Evolutionary conservation across 495 filamentous ascomycete genomes (phyloP).

Genomic region (Penicillium longicatenatum): DNA sequence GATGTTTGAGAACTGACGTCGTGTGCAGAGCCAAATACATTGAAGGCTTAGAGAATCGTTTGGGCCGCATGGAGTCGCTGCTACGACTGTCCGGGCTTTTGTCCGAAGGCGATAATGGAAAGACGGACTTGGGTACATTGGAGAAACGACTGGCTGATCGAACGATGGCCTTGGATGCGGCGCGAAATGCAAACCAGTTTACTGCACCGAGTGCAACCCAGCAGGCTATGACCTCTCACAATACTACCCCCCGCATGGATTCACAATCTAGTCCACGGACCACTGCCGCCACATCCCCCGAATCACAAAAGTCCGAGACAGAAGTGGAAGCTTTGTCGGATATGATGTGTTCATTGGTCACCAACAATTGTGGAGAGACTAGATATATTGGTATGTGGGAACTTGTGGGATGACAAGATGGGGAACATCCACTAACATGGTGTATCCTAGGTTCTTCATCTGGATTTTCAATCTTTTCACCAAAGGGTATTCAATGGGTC

Average conservation of each 20-base stretch:
- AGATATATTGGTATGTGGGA: conserved; percentile 81
- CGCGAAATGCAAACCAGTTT: conserved; percentile 36
- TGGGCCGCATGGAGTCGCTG: conserved; percentile 91
- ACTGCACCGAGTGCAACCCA: conserved; percentile 27
- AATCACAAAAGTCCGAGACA: conserved; percentile 58
- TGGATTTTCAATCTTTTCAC: conserved; percentile 97
- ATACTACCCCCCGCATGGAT: conserved; percentile 51
- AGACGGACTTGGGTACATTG: conserved; percentile 84
- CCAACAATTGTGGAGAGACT: conserved; percentile 93
- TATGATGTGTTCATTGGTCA: conserved; percentile 99
- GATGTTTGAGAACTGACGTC: conserved; percentile 1
- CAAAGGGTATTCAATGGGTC: conserved; percentile 98
- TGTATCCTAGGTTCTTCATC: conserved; percentile 75
- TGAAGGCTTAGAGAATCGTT: conserved; percentile 91
- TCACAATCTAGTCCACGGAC: conserved; percentile 55
- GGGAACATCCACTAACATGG: background rate
- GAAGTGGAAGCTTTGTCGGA: conserved; percentile 91
- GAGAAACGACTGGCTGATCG: conserved; percentile 81
- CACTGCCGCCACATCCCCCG: conserved; percentile 62
- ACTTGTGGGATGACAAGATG: background rate
- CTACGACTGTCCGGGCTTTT: conserved; percentile 84
- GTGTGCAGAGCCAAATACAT: conserved; percentile 87
- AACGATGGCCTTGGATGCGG: conserved; percentile 40
- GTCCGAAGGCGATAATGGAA: conserved; percentile 82
- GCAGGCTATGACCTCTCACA: conserved; percentile 38